phyloP scores from a whole-genome alignment of 2,329 filamentous ascomycete species.

The Ophiognomonia clavigignenti-juglandacearum region DNA sequence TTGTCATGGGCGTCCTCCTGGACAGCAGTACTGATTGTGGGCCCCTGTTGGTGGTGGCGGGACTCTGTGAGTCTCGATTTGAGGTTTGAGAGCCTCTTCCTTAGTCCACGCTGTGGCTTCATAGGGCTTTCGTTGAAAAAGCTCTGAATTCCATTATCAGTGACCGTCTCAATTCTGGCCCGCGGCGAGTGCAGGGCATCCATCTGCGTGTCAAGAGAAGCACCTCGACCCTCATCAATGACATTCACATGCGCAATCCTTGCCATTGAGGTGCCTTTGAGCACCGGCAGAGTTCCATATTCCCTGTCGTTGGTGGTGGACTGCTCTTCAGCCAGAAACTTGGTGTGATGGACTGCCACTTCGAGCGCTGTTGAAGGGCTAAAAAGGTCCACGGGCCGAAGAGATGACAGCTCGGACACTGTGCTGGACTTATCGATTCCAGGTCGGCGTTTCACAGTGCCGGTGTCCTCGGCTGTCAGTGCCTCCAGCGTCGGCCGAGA shows the following conservation, averaged over 20 bases:
- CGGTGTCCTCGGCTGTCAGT: constrained; percentile 5
- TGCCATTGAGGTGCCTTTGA: neutral
- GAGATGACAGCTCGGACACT: constrained; percentile 7
- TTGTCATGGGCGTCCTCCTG: neutral
- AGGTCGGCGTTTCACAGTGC: constrained; percentile 14
- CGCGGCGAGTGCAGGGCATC: constrained; percentile 1
- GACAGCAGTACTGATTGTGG: neutral
- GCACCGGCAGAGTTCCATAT: neutral
- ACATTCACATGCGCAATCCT: neutral
- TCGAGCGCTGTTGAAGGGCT: neutral
- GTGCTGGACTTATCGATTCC: constrained; percentile 13
- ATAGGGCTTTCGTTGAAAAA: constrained; percentile 17
- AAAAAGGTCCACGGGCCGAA: constrained; percentile 12
- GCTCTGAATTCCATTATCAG: constrained; percentile 14
- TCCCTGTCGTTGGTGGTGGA: neutral
- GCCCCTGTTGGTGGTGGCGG: constrained; percentile 8
- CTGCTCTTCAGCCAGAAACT: neutral
- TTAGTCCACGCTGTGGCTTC: constrained; percentile 19
- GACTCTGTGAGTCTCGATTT: constrained; percentile 19
- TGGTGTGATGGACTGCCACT: neutral
- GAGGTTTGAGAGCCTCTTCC: constrained; percentile 21
- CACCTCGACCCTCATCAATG: constrained; percentile 4
- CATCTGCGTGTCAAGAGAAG: constrained; percentile 12
- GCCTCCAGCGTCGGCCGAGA: constrained; percentile 4
- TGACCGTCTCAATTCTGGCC: neutral